Conservation (phyloP, 257 asterid species). For the Phtheirospermum japonicum region DNA sequence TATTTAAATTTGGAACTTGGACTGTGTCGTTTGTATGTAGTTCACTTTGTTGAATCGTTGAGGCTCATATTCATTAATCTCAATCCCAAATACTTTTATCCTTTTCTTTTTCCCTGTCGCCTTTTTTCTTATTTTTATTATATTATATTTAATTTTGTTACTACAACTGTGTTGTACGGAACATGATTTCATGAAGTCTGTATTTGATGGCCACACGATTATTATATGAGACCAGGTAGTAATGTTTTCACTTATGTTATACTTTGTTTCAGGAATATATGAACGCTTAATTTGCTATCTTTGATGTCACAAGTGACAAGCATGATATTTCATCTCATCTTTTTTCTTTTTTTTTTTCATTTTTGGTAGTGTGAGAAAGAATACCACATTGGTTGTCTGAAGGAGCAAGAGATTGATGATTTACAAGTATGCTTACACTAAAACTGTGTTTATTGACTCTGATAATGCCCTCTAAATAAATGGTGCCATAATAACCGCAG, state of each 20-base stretch:
- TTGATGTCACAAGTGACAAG: conserved; percentile 16
- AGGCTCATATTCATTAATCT: conserved; percentile 17
- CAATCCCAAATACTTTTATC: not conserved
- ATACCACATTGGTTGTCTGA: conserved; percentile 83
- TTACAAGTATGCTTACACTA: conserved; percentile 47
- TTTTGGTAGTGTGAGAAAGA: conserved; percentile 82
- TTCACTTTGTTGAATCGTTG: conserved; percentile 6
- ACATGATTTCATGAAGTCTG: conserved; percentile 58
- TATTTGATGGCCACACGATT: conserved; percentile 64
- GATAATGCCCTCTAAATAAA: conserved; percentile 8
- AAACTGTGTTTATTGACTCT: not conserved
- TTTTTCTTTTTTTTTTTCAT: not conserved
- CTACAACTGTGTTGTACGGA: conserved; percentile 50
- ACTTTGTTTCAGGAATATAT: conserved; percentile 8
- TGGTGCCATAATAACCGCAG: conserved; percentile 39
- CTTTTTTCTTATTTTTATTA: not conserved
- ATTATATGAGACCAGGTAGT: conserved; percentile 91
- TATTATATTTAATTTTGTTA: not conserved
- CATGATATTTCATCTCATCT: conserved; percentile 9
- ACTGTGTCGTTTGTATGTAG: not conserved
- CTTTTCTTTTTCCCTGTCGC: not conserved
- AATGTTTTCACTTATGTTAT: conserved; percentile 2
- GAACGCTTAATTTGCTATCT: conserved; percentile 17
- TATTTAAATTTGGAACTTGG: not conserved
- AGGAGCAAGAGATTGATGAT: conserved; percentile 65